Percentiles rank a stretch among this genome's conserved stretches.
phyloP scores from a whole-genome alignment of 257 asterid genomes.

The Solanum medicagineum region DNA sequence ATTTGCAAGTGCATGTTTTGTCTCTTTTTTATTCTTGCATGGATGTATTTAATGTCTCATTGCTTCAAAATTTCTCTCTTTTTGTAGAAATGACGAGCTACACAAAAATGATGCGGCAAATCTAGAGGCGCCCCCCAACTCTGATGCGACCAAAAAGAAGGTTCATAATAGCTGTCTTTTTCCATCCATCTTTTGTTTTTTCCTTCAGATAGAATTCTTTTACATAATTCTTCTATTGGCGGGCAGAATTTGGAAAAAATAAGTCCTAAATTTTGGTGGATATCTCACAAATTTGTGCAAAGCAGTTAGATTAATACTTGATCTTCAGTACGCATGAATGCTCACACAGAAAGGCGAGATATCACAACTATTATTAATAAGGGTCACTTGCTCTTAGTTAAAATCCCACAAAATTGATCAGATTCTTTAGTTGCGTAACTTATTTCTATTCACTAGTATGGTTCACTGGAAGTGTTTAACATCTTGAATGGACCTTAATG shows the following conservation, averaged over 20 bases:
- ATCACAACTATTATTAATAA: not conserved
- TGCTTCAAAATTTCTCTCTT: not conserved
- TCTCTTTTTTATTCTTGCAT: not conserved
- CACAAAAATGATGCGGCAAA: constrained; percentile 26
- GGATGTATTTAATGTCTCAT: not conserved
- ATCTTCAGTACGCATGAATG: not conserved
- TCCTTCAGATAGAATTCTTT: not conserved
- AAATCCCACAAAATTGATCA: not conserved
- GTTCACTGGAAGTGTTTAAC: not conserved
- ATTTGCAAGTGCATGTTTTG: not conserved
- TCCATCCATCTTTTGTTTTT: not conserved
- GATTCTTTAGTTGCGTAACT: not conserved
- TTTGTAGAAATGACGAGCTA: constrained; percentile 31
- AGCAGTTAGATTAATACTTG: not conserved
- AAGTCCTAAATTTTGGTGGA: not conserved
- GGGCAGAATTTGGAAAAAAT: not conserved
- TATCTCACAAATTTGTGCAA: not conserved
- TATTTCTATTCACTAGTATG: not conserved
- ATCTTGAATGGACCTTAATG: not conserved
- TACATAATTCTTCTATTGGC: not conserved
- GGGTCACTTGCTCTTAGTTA: not conserved
- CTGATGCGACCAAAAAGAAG: constrained; percentile 45
- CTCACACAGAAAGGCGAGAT: not conserved
- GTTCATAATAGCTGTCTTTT: not conserved
- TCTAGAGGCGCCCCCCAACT: constrained; percentile 16